Evolutionary conservation across 805 yeast genomes (phyloP).

Genomic region (Kodamaea kakaduensis): DNA sequence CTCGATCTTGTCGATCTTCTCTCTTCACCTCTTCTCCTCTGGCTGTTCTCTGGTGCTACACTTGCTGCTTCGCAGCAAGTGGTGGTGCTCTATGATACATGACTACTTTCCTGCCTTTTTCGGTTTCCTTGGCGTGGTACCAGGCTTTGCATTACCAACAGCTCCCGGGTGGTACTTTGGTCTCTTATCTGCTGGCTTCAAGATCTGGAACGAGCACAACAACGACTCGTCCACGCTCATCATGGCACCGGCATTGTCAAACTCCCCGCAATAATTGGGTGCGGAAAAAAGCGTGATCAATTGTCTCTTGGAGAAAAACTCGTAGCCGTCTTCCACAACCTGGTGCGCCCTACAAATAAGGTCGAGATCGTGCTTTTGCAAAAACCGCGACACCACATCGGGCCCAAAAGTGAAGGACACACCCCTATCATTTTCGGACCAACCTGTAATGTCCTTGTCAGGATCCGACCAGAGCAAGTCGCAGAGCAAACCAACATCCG

Average conservation of each 20-base stretch:
- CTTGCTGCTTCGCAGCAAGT: too few species aligned
- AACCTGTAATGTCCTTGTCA: slow-evolving; percentile 95
- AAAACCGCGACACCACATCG: slow-evolving; percentile 91
- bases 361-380: slow-evolving; percentile 97
- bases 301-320: slow-evolving; percentile 93
- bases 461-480: slow-evolving; percentile 98
- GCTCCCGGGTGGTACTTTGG: slow-evolving; percentile 55
- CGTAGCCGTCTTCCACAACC: slow-evolving; percentile 98
- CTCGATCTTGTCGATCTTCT: too few species aligned
- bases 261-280: slow-evolving; percentile 98
- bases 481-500: slow-evolving; percentile 94
- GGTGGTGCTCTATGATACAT: background rate
- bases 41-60: too few species aligned
- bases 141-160: slow-evolving; percentile 45
- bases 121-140: slow-evolving; percentile 57
- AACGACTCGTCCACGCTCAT: slow-evolving; percentile 97
- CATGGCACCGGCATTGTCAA: slow-evolving; percentile 99
- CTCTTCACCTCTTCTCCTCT: too few species aligned
- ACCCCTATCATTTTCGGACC: slow-evolving; percentile 99
- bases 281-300: slow-evolving; percentile 93
- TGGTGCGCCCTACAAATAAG: slow-evolving; percentile 98
- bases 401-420: slow-evolving; percentile 99
- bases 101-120: slow-evolving; percentile 46
- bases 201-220: slow-evolving; percentile 91
- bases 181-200: slow-evolving; percentile 97